Evolutionary conservation across 768 basidiomycete species (phyloP).

Genomic region (Kwoniella botswanensis): DNA sequence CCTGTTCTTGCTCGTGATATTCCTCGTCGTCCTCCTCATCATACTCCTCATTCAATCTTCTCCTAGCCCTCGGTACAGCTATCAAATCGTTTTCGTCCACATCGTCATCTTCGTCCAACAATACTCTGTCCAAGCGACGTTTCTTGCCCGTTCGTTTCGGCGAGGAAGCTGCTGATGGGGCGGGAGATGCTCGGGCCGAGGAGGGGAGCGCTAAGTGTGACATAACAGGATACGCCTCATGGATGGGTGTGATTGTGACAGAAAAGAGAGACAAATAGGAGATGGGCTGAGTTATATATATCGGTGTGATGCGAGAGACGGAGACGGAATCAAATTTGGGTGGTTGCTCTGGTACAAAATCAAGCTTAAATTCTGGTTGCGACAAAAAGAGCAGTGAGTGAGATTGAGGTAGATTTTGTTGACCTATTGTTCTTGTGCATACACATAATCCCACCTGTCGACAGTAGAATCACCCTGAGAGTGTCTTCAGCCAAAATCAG

Average conservation of each 20-base stretch:
- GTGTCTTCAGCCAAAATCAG: background rate
- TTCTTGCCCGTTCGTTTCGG: conserved; percentile 9
- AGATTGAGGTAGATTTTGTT: too few relatives aligned
- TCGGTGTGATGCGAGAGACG: background rate
- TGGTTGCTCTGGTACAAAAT: background rate
- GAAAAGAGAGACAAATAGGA: background rate
- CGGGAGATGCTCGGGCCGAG: conserved; percentile 16
- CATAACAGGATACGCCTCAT: background rate
- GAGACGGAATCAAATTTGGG: conserved; percentile 16
- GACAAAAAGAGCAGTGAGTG: too few relatives aligned
- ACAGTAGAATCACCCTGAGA: too few relatives aligned
- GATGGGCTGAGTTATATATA: background rate
- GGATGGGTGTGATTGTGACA: background rate
- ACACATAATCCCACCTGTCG: too few relatives aligned
- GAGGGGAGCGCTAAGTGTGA: conserved; percentile 15
- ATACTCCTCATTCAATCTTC: conserved; percentile 31
- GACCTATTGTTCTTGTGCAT: too few relatives aligned
- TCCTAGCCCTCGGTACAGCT: conserved; percentile 17
- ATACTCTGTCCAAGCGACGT: conserved; percentile 15
- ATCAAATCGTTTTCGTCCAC: conserved; percentile 36
- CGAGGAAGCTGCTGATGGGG: conserved; percentile 15
- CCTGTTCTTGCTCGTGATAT: conserved; percentile 18
- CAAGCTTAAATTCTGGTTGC: background rate
- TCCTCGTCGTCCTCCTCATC: conserved; percentile 30
- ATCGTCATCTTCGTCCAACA: conserved; percentile 43